A percentile compares a stretch with the other conserved stretches of the same genome.
phyloP scores from a whole-genome alignment of 2,329 filamentous ascomycete species.

The Phialophora expanda region DNA sequence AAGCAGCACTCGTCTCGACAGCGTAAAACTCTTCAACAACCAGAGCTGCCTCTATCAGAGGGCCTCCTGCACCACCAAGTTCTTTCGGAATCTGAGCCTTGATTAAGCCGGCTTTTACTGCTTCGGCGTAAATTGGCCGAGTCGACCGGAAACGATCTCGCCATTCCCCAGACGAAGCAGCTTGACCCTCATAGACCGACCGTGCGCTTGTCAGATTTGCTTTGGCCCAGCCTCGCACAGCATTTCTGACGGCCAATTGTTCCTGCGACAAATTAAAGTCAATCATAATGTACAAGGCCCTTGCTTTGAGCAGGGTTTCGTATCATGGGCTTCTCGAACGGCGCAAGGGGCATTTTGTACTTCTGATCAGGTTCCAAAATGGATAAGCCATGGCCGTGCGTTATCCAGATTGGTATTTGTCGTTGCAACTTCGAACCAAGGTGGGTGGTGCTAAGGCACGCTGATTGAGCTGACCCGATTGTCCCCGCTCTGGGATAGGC shows the following conservation, averaged over 20 bases:
- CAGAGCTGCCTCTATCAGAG: conserved; percentile 57
- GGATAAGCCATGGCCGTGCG: background rate
- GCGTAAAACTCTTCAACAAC: conserved; percentile 61
- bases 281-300: conserved; percentile 13
- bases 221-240: conserved; percentile 24
- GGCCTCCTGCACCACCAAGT: conserved; percentile 54
- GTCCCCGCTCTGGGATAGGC: conserved; percentile 8
- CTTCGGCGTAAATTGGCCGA: conserved; percentile 53
- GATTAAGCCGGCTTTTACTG: conserved; percentile 53
- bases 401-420: conserved; percentile 8
- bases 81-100: conserved; percentile 54
- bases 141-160: conserved; percentile 56
- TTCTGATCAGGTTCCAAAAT: background rate
- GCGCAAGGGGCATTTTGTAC: conserved; percentile 1
- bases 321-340: background rate
- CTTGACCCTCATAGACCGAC: conserved; percentile 24
- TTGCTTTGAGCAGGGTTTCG: background rate
- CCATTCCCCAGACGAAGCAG: conserved; percentile 7
- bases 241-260: conserved; percentile 29
- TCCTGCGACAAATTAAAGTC: conserved; percentile 30
- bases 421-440: background rate
- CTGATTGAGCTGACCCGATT: conserved; percentile 8
- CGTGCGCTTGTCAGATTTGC: conserved; percentile 24
- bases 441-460: conserved; percentile 7
- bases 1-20: conserved; percentile 55